Base-by-base conservation (phyloP, 768 basidiomycete genomes). In the Pilatotrama ljubarskyi region DNA sequence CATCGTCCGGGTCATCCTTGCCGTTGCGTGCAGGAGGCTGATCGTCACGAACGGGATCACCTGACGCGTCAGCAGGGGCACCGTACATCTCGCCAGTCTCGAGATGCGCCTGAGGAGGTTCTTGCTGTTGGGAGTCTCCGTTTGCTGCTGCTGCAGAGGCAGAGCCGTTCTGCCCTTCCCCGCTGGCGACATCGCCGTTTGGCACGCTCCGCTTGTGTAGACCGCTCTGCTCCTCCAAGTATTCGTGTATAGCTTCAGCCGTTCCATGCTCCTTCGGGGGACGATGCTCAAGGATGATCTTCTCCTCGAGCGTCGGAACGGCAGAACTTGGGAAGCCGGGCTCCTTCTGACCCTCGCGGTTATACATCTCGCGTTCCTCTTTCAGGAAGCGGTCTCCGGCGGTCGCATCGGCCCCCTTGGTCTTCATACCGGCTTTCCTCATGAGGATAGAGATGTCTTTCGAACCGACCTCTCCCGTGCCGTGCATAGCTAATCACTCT, bases 231-330 rank as follows among this genome's bases (percentile, higher is more conserved):
- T 25, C 74, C 14, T 66, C 66, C n/a, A 68, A 55, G n/a, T 70
- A 72, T 42, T 78, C 73, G 25, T 65, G 59, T 15, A 75, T 66
- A 3, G 73, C 64, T 5, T 65, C 50, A 32, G 54, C 70, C 13
- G 68, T 63, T 2, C 62, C 63, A 51, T 78, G 72, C 15, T 77
- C 70, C 29, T 67, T 25, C 10, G 51, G 59, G 20, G 56, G 59
- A 14, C 61, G 61, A 2, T 59, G 22, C 64, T 91, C 88, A 13
- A 73, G 69, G 25, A 88, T 73, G 2, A 76, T 77, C 69, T 85
- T 84, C 70, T 90, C 87, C 69, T 91, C 91, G 13, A 90, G 68
- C 0, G 84, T 88, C 1, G 90, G 89, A 1, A 90, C 82, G 7
- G 82, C 77, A 0, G 84, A 74, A 58, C 83, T 82, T 0, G 85